Evolutionary conservation across 2,329 filamentous ascomycete genomes (phyloP), one percentile per base, ranked within the genome.

Genomic region (Emydomyces testavorans): DNA sequence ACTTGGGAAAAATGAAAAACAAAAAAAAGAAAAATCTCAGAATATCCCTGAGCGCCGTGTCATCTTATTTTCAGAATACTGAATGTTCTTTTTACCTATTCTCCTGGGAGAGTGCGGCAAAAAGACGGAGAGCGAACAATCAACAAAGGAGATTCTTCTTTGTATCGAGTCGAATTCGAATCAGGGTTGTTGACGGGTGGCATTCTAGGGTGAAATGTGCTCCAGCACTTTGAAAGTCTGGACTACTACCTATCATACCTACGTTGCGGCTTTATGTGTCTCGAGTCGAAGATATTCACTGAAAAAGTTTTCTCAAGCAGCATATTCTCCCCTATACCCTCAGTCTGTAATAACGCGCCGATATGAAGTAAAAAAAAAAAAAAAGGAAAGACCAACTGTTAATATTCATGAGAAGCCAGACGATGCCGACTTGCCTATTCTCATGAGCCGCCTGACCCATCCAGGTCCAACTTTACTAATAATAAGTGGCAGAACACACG

Each of bases 201-300:
- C 29, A n/a, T 31, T 31, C 11, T 31, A n/a, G 3, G 7, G 10
- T n/a, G 29, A n/a, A 31, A 31, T 31, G 10, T n/a, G n/a, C n/a
- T n/a, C n/a, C n/a, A n/a, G n/a, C n/a, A n/a, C n/a, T n/a, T n/a
- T n/a, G n/a, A n/a, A n/a, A n/a, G n/a, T n/a, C n/a, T n/a, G n/a
- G n/a, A 31, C 29, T 36, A 13, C 34, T 20, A 36, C 34, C 15
- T 16, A 7, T 4, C 18, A 16, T 6, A n/a, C 28, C 16, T 24
- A 20, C 11, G 18, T 8, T 44, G 20, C 41, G 29, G 41, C 41
- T 31, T 44, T 44, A 44, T 44, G 41, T 44, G 41, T 29, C 23
- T 21, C 24, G 7, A 35, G 13, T 36, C 20, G 21, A 44, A 13
- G 26, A 16, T 26, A 3, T 31, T 23, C 21, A 6, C n/a, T 26